Percentiles rank a stretch among this genome's conserved stretches.
Evolutionary conservation across 192 early-diverging fungal genomes (phyloP).

Genomic region (Spizellomyces sp.): DNA sequence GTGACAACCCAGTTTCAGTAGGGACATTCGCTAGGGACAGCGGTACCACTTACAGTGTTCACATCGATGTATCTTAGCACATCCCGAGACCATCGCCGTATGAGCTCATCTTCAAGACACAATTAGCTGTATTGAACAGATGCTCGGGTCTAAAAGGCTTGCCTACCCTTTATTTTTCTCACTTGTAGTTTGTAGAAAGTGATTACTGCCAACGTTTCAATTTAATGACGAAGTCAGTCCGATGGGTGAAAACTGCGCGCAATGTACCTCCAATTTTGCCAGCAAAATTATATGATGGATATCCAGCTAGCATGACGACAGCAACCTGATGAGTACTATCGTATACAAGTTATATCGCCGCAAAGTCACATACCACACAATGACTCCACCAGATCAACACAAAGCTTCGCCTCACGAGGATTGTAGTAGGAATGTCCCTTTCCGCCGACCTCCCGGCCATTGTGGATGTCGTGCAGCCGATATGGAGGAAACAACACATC

Average conservation of each 20-base stretch:
- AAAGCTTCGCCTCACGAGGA: constrained; percentile 73
- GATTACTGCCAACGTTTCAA: constrained; percentile 78
- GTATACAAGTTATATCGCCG: no score
- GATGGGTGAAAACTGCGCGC: constrained; percentile 39
- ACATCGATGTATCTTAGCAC: constrained; percentile 80
- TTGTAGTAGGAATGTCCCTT: constrained; percentile 76
- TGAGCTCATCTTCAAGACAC: constrained; percentile 52
- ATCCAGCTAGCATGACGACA: no score
- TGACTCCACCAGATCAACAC: constrained; percentile 66
- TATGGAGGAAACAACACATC: constrained; percentile 71
- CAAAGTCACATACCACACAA: constrained; percentile 44
- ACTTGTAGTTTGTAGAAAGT: constrained; percentile 92
- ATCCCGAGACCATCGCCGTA: constrained; percentile 57
- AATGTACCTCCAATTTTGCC: constrained; percentile 26
- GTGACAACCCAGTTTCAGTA: background rate
- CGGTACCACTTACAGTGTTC: constrained; percentile 71
- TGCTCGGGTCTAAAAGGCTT: no score
- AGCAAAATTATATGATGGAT: no score
- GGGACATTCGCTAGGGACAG: background rate
- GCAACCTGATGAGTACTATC: no score
- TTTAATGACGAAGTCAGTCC: constrained; percentile 48
- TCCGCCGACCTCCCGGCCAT: constrained; percentile 66
- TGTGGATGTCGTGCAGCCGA: constrained; percentile 71
- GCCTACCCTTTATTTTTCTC: constrained; percentile 53
- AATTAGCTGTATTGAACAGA: no score